These are phyloP conservation scores for Leccinum ponderosum DNA, from an alignment of 1,284 basidiomycete species.

Conservation along the genomic window DNA sequence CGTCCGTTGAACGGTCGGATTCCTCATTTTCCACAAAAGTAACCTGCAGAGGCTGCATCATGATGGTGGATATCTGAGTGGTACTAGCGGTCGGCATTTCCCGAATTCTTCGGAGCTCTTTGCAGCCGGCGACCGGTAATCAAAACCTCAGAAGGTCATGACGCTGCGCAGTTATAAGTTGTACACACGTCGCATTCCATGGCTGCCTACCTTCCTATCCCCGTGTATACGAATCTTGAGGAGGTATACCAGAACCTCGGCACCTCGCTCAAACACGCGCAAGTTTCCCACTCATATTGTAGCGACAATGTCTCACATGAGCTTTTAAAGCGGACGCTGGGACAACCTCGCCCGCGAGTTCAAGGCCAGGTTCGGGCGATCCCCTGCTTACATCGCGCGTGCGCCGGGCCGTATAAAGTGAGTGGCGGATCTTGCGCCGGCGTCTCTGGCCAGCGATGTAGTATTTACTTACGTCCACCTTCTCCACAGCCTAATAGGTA, in stretches of 20 bases:
- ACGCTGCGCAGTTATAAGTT: background rate
- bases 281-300: conserved; percentile 19
- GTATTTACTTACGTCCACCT: background rate
- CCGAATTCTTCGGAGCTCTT: background rate
- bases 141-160: background rate
- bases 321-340: conserved; percentile 54
- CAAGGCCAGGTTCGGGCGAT: conserved; percentile 60
- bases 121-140: background rate
- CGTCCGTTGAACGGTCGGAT: too few relatives aligned
- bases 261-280: conserved; percentile 60
- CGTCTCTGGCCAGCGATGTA: background rate
- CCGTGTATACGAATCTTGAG: conserved; percentile 60
- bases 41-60: too few relatives aligned
- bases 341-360: conserved; percentile 64
- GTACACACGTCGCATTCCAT: background rate
- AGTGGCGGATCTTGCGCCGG: conserved; percentile 23
- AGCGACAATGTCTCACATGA: background rate
- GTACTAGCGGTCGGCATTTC: too few relatives aligned
- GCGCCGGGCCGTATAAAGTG: conserved; percentile 88
- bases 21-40: too few relatives aligned
- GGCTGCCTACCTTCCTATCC: conserved; percentile 39
- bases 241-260: conserved; percentile 60
- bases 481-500: conserved; percentile 35
- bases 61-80: too few relatives aligned
- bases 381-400: conserved; percentile 71